phyloP scores from a whole-genome alignment of 2,329 filamentous ascomycete genomes.

The Cordyceps pruinosa region DNA sequence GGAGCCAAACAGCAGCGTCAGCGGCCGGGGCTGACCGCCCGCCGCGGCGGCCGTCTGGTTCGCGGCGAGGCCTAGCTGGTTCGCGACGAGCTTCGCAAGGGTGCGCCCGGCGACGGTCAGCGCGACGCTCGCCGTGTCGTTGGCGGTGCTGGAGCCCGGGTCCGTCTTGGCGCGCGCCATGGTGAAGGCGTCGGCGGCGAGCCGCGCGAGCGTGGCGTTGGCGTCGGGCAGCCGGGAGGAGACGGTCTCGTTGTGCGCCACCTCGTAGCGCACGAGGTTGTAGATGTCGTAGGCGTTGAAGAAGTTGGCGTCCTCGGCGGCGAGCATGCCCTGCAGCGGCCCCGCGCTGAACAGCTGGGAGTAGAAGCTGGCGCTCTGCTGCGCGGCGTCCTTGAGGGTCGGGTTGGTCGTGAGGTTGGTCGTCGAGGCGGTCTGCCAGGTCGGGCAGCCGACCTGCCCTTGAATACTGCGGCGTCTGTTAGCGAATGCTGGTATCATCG shows the following conservation, averaged over 20 bases:
- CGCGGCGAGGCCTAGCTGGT: conserved; percentile 36
- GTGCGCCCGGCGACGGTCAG: conserved; percentile 48
- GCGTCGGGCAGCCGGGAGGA: conserved; percentile 29
- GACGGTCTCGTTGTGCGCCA: conserved; percentile 43
- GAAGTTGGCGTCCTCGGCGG: conserved; percentile 31
- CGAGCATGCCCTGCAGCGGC: conserved; percentile 33
- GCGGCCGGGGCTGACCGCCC: too few relatives aligned
- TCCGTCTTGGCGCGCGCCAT: conserved; percentile 50
- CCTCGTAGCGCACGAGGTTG: conserved; percentile 49
- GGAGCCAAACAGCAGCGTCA: conserved; percentile 48
- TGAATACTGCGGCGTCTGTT: conserved; percentile 26
- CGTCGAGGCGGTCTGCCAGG: conserved; percentile 28
- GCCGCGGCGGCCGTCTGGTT: conserved; percentile 34
- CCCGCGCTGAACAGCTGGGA: conserved; percentile 31
- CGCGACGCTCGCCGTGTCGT: conserved; percentile 29
- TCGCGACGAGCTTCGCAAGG: conserved; percentile 38
- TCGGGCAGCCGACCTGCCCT: conserved; percentile 32
- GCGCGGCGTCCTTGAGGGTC: conserved; percentile 20
- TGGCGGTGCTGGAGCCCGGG: conserved; percentile 35
- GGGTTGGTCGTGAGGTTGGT: conserved; percentile 21
- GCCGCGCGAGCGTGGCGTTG: conserved; percentile 30
- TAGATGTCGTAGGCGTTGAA: conserved; percentile 47
- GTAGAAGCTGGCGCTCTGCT: conserved; percentile 35
- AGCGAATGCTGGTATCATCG: neutral
- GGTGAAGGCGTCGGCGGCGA: conserved; percentile 57